These are phyloP conservation scores for Penstemon eatonii DNA, from an alignment of 257 asterid species.

Conservation along the genomic window DNA sequence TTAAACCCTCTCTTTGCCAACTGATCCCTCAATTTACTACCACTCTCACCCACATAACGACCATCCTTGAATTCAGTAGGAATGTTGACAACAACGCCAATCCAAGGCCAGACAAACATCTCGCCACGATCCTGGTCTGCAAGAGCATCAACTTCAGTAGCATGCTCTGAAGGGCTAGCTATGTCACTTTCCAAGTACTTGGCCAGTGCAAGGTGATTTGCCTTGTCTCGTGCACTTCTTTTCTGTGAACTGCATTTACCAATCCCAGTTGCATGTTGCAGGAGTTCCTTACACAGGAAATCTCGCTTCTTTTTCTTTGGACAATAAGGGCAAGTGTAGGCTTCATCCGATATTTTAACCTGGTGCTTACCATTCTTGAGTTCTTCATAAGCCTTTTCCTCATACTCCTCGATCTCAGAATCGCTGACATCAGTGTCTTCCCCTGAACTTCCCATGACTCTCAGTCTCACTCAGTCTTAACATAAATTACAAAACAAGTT, in stretches of 20 bases:
- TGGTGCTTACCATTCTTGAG: conserved; percentile 58
- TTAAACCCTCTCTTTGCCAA: conserved; percentile 57
- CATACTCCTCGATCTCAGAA: conserved; percentile 38
- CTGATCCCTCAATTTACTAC: conserved; percentile 68
- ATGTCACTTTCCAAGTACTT: conserved; percentile 60
- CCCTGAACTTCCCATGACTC: conserved; percentile 41
- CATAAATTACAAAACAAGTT: not conserved
- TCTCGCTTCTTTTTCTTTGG: conserved; percentile 58
- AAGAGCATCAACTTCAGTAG: conserved; percentile 43
- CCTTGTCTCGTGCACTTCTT: conserved; percentile 57
- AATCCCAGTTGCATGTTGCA: conserved; percentile 68
- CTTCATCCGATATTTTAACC: conserved; percentile 51
- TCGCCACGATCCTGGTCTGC: conserved; percentile 62
- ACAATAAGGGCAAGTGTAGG: conserved; percentile 77
- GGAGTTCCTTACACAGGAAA: conserved; percentile 53
- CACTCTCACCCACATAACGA: conserved; percentile 72
- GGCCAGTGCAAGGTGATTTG: conserved; percentile 67
- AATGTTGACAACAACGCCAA: conserved; percentile 68
- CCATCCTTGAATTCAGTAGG: conserved; percentile 60
- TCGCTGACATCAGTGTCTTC: conserved; percentile 39
- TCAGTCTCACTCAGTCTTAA: conserved; percentile 25
- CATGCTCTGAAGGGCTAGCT: conserved; percentile 45
- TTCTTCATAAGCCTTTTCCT: conserved; percentile 37
- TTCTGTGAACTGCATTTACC: conserved; percentile 55
- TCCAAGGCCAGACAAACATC: conserved; percentile 97